Base-by-base conservation (phyloP, 352 stramenopile species). In the Globisporangium barbulae region DNA sequence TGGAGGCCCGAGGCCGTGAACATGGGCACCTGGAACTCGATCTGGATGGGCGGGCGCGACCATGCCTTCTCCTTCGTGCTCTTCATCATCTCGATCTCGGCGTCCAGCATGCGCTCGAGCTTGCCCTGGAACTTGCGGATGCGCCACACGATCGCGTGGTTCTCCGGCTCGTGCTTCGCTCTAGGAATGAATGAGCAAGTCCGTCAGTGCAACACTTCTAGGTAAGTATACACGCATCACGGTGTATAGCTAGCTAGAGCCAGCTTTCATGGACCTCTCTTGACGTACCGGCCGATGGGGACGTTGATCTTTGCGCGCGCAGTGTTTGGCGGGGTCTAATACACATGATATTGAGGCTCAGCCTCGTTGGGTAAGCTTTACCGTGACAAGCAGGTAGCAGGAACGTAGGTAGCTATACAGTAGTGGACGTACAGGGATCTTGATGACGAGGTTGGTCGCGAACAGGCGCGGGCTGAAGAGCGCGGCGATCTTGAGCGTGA, bases 11-110 rank as follows among this genome's bases (percentile, higher is more conserved):
- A 99, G 8, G 94, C 88, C 25, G 96, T 99, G 79, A 99, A 99
- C 97, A 99, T 99, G 31, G 97, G 97, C 64, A 99, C 83, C 63
- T 98, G 93, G 67, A 99, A 99, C 59, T 99, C 97, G 49, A 98
- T 90, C 76, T 97, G 94, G 62, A 99, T 98, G 0, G 97, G 96
- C 35, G 97, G 97, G 37, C 96, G 82, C 55, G 81, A 97, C 97
- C 97, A 99, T 53, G 91, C 78, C 64, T 99, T 99, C 58, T 98
- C 90, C 64, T 97, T 90, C 7, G 97, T 98, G 53, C 88, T 98
- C 52, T 97, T 97, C 71, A 99, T 95, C 69, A 99, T 95, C 69
- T 98, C 93, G 33, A 99, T 92, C 63, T 99, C 96, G 44, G 96
- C 97, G 55, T 96, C 83, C 53, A 99, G 89, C 82, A 97, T 98